Base-by-base conservation (phyloP, 1,284 basidiomycete genomes). In the Neonothopanus nambi region DNA sequence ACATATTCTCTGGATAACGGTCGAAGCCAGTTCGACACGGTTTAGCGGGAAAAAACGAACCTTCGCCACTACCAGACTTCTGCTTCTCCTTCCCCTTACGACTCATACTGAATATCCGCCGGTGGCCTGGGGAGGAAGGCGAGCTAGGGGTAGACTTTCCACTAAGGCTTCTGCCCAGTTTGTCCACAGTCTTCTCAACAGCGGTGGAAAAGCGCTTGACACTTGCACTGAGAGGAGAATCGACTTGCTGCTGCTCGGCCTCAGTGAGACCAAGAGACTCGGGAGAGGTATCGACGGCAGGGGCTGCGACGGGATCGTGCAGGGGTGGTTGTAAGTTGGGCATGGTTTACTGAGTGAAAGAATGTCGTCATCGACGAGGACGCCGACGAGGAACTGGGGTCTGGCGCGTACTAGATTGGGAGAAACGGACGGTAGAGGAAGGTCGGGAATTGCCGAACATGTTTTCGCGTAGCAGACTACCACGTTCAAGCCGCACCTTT, bases 81-180 rank as follows among this genome's bases (percentile, higher is more conserved):
- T 78, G 77, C 57, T 73, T 79, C 50, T 70, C 75, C 64, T 76
- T 81, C 24, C 70, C 74, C 68, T 78, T 81, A 55, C 78, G 77
- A 63, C 66, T 81, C 40, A 83, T 66, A 63, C 79, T 82, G 65
- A 84, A 80, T 39, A 84, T 65, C 28, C 82, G 80, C 56, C 75
- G 79, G 57, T 71, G 75, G 47, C 71, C 68, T 39, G 77, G 62
- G 35, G 70, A 66, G n/a, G 68, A 63, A 35, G 65, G 54, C 36
- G 66, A 45, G 20, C 57, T 54, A 24, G 72, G 59, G 30, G 67
- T 61, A 36, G 75, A 61, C 54, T 69, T 77, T 40, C 64, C 68
- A 54, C 74, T 72, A 37, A 80, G 65, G 63, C 79, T 85, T 63
- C 76, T 76, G 55, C 81, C 80, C 36, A 90, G 72, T 56, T 71